Evolutionary conservation across 2,329 filamentous ascomycete species (phyloP).

Genomic region (Parastagonospora avenae): DNA sequence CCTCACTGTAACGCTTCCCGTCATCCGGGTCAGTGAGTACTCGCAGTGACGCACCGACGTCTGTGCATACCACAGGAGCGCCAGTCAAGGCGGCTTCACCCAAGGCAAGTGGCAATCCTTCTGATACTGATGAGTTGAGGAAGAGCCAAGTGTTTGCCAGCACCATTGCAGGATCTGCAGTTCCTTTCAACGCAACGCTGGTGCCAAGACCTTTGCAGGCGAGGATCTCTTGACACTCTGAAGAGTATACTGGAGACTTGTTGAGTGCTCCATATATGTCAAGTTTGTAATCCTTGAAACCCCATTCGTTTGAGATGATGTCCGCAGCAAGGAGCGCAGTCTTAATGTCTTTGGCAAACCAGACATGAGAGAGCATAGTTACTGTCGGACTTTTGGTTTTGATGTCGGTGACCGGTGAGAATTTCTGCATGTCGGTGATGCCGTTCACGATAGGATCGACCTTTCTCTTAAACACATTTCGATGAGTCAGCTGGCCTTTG

Average conservation of each 20-base stretch:
- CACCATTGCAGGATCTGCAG: constrained; percentile 58
- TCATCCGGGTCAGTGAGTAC: constrained; percentile 60
- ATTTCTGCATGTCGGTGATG: constrained; percentile 68
- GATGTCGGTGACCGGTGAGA: constrained; percentile 64
- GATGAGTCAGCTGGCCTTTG: constrained; percentile 61
- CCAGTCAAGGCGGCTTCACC: constrained; percentile 64
- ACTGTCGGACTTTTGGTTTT: constrained; percentile 65
- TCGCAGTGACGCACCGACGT: constrained; percentile 61
- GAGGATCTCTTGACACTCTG: constrained; percentile 63
- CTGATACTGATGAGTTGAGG: constrained; percentile 62
- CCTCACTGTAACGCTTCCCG: constrained; percentile 61
- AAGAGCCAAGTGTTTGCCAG: constrained; percentile 51
- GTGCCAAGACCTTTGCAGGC: constrained; percentile 59
- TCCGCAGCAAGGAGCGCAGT: constrained; percentile 67
- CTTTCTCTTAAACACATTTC: constrained; percentile 63
- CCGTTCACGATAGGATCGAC: constrained; percentile 70
- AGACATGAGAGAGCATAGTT: constrained; percentile 68
- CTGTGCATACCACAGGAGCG: constrained; percentile 62
- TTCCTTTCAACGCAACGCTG: constrained; percentile 59
- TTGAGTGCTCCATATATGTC: constrained; percentile 69
- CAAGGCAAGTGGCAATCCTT: constrained; percentile 61
- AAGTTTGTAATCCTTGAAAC: constrained; percentile 67
- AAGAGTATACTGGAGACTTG: constrained; percentile 65
- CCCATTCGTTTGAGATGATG: constrained; percentile 69
- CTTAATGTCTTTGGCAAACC: constrained; percentile 67